Base-by-base conservation (phyloP, 1,284 basidiomycete species). In the Ganoderma meredithae region DNA sequence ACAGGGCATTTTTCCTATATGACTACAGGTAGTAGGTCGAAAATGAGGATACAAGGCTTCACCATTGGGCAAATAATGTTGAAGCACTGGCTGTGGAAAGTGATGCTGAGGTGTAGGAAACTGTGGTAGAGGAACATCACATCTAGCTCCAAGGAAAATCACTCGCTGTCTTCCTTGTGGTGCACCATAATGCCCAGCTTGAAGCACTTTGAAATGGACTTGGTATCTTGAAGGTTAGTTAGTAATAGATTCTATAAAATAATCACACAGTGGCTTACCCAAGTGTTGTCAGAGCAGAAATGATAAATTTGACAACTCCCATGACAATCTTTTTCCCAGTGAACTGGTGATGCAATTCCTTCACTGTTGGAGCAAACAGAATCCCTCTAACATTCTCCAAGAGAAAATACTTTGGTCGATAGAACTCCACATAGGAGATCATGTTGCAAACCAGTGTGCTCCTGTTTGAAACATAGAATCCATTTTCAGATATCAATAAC, bases 371-470 rank as follows among this genome's bases (percentile, higher is more conserved):
- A 77, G 62, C 36, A 56, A 43, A 76, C 0, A 91, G 72, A 25
- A 93, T 77, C 0, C 91, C 91, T 27, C 76, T 74, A 3, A 93
- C 91, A 76, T 93, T 93, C 76, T 93, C 91, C 33, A 93, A 80
- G 9, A 92, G 81, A 69, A 93, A 85, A 71, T 88, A 92, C 41
- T 79, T 78, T 0, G 91, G 89, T 43, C 82, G 78, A 71, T 91
- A 92, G 67, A 86, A 83, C 72, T 93, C 91, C n/a, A 90, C 88
- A 73, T 85, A 92, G n/a, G 88, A 88, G 5, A 93, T 79, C 87
- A 91, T 91, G 67, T 90, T 91, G 74, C 85, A 86, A 1, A 88
- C 82, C 55, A 92, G 79, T 2, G 89, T 88, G 36, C 86, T 87
- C 72, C 89, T 90, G 65, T 47, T 60, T 61, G 27, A 63, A 17